Evolutionary conservation across 768 basidiomycete species (phyloP), one percentile per base, ranked within the genome.

Genomic region (Heimioporus sp.): DNA sequence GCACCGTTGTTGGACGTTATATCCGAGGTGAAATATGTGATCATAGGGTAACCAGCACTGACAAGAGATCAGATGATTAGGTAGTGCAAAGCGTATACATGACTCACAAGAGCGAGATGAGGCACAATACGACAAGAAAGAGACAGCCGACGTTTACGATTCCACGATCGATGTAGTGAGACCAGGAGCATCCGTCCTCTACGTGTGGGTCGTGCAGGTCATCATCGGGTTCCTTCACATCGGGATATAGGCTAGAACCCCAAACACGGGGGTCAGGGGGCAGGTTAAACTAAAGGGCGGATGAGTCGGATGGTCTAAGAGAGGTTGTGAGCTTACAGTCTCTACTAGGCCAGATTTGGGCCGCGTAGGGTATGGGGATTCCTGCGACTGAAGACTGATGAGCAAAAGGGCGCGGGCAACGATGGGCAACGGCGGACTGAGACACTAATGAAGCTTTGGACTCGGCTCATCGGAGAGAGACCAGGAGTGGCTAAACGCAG

Each of bases 71-170:
- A 49, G 38, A 42, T 12, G 16, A 48, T 3, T 20, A 2, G 9
- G 10, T 8, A 19, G 3, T 16, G 24, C 24, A 5, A 19, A 35
- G 38, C 8, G 46, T n/a, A 32, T 28, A 7, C 24, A 28, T 24
- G 24, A 68, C 82, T 70, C 64, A 87, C 86, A 89, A 88, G 39
- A 86, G 74, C 16, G 76, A 68, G 13, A 85, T 54, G 46, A 81
- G 71, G 20, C 71, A 72, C 47, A 66, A 47, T 24, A 78, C 72
- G 13, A 92, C 67, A 44, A 86, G 50, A 47, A 77, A 53, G 20
- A 93, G 72, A 64, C 87, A 92, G 2, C 90, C 85, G 0, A 90
- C 64, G 63, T 94, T 93, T 8, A 78, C 74, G 46, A 90, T 62
- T 36, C 88, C 88, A 70, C 90, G 74, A 51, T 73, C 63, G 15